Base-by-base conservation (phyloP, 805 yeast species). In the Wilhelminamyces savonicus region DNA sequence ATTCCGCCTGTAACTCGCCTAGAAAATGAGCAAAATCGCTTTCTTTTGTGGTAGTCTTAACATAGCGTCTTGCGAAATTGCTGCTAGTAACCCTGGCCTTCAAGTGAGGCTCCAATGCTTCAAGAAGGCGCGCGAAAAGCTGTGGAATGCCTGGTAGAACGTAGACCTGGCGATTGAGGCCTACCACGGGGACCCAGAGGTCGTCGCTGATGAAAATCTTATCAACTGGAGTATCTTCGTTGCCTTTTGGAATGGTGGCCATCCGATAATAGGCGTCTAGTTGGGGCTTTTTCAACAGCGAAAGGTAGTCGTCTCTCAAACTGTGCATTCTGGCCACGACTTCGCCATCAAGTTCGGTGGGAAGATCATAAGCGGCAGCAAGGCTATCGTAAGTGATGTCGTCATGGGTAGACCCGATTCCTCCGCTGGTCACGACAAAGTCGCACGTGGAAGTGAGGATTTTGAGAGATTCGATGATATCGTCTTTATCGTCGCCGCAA, bases 381-480 rank as follows among this genome's bases (percentile, higher is more conserved):
- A 86, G 52, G 2, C 83, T 66, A 30, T 74, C 76, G 52, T 86
- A 86, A 1, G 95, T 85, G 36, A 86, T 80, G 50, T 86, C 96
- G 49, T 86, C 95, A 44, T 85, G 94, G 0, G 95, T 86, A 4
- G 94, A 83, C 0, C 96, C 96, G 35, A 86, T 83, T 2, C 69
- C 79, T 19, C 84, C 82, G 31, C 81, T 69, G 1, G 94, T 83
- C 14, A 82, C 71, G 6, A 82, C 68, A 25, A 83, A 68, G 46
- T 82, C 86, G 41, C 75, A 78, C 25, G 63, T 57, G n/a, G 62
- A 52, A 3, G 50, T 42, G n/a, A 74, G 60, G 26, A 78, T 54
- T 8, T 56, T 44, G 14, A 82, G 53, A 0, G 78, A 71, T 10
- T 64, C 64, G 1, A 66, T 56, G 25, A 86, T 86, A 33, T 82